Evolutionary conservation across 108 stramenopile genomes (phyloP).

Genomic region (Nannochloropsis gaditana): DNA sequence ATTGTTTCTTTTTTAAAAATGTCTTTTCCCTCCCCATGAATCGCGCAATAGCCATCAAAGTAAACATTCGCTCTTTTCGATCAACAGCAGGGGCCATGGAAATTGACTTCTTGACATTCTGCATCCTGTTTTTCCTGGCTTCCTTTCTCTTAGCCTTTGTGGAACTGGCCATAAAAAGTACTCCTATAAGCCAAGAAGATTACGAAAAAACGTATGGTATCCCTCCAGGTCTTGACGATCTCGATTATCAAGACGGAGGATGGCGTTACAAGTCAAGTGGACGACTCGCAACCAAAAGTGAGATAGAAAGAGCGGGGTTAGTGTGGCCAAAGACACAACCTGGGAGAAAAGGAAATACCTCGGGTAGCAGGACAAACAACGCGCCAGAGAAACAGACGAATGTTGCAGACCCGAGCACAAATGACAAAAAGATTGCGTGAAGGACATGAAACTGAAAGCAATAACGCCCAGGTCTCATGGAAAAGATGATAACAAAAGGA

Average conservation of each 20-base stretch:
- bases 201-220: slow-evolving; percentile 18
- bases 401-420: neutral
- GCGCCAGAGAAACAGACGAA: neutral
- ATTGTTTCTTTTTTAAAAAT: too few species aligned
- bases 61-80: too few species aligned
- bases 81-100: neutral
- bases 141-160: slow-evolving; percentile 1
- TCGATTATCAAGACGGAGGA: slow-evolving; percentile 20
- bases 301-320: neutral
- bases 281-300: neutral
- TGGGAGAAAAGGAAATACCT: neutral
- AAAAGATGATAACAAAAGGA: too few species aligned
- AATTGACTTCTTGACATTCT: neutral
- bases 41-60: too few species aligned
- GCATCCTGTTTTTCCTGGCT: slow-evolving; percentile 3
- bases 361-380: neutral
- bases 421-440: too few species aligned
- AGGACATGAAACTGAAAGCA: too few species aligned
- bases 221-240: neutral
- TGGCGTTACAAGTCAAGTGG: neutral
- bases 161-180: neutral
- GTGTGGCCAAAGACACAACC: neutral
- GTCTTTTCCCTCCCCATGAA: too few species aligned
- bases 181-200: neutral
- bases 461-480: too few species aligned